These are phyloP conservation scores for Lichenothelia convexa DNA, from an alignment of 495 filamentous ascomycete species.

Conservation along the genomic window DNA sequence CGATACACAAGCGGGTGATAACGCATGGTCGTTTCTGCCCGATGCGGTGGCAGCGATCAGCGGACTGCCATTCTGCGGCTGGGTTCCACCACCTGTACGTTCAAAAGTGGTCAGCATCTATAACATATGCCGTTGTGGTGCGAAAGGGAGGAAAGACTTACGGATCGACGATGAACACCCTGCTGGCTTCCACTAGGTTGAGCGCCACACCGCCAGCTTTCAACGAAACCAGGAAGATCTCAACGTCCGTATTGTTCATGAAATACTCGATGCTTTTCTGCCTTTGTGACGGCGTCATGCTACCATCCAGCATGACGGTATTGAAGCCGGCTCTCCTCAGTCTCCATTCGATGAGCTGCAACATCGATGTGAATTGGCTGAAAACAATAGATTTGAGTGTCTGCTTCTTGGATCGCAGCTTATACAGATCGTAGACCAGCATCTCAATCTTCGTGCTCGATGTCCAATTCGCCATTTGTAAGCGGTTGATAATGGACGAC, in stretches of 20 bases:
- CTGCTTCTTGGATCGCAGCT: constrained; percentile 70
- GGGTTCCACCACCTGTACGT: constrained; percentile 82
- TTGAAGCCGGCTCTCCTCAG: constrained; percentile 87
- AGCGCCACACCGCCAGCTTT: constrained; percentile 92
- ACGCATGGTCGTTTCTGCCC: constrained; percentile 83
- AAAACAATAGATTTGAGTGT: constrained; percentile 77
- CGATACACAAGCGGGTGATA: constrained; percentile 85
- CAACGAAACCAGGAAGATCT: constrained; percentile 85
- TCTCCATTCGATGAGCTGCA: constrained; percentile 81
- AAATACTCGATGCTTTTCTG: constrained; percentile 86
- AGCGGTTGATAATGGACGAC: constrained; percentile 88
- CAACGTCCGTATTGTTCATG: constrained; percentile 82
- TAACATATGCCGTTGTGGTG: not conserved
- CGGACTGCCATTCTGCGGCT: constrained; percentile 91
- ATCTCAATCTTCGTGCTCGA: constrained; percentile 96
- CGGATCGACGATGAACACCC: constrained; percentile 91
- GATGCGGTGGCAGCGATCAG: constrained; percentile 92
- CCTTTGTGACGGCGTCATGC: constrained; percentile 82
- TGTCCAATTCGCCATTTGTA: constrained; percentile 94
- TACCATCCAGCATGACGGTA: constrained; percentile 91
- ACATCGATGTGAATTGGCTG: constrained; percentile 54
- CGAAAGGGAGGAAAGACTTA: constrained; percentile 31
- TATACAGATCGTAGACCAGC: constrained; percentile 80
- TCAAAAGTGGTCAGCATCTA: constrained; percentile 13
- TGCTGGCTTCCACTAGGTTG: constrained; percentile 83